phyloP scores from a whole-genome alignment of 2,329 filamentous ascomycete species.

The Penicillium sclerotiorum region DNA sequence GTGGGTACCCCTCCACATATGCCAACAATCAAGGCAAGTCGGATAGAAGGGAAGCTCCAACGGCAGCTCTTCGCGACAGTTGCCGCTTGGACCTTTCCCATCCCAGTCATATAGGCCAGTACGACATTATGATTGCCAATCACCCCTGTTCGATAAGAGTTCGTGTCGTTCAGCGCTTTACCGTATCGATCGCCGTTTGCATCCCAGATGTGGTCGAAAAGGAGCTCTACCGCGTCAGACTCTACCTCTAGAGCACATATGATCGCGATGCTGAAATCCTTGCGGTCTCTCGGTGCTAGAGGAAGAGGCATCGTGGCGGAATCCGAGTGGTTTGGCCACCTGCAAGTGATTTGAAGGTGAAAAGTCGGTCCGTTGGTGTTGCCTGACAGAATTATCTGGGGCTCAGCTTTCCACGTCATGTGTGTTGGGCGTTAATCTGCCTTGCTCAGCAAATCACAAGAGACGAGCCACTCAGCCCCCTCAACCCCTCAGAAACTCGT shows the following conservation, averaged over 20 bases:
- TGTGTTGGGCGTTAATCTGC: too few species aligned
- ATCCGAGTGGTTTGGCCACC: too few species aligned
- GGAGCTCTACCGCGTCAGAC: constrained; percentile 9
- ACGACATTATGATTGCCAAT: constrained; percentile 15
- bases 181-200: constrained; percentile 9
- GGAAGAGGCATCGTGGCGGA: too few species aligned
- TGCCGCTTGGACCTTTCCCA: constrained; percentile 7
- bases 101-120: constrained; percentile 11
- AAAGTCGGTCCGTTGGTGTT: background rate
- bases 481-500: background rate
- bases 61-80: constrained; percentile 7
- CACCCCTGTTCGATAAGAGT: constrained; percentile 11
- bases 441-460: too few species aligned
- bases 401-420: background rate
- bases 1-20: constrained; percentile 11
- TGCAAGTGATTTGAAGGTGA: background rate
- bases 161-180: constrained; percentile 2
- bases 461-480: background rate
- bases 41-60: constrained; percentile 10
- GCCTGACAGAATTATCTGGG: background rate
- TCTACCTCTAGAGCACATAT: constrained; percentile 14
- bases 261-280: constrained; percentile 7
- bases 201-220: constrained; percentile 12
- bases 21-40: constrained; percentile 12
- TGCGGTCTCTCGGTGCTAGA: background rate